phyloP scores from a whole-genome alignment of 495 filamentous ascomycete genomes.

The Geopyxis carbonaria region DNA sequence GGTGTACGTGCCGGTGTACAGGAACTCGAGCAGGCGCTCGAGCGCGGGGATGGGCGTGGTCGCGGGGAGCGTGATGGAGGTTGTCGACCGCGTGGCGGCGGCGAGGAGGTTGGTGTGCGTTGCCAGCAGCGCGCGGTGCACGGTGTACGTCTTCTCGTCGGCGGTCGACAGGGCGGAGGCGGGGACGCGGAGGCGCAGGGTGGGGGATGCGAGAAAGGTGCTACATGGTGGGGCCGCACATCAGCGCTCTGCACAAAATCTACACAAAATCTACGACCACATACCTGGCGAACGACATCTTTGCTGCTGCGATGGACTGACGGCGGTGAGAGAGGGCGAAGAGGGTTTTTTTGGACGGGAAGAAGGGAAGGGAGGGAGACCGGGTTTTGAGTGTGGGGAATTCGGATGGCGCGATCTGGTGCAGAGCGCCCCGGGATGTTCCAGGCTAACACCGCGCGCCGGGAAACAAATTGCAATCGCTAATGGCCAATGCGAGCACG shows the following conservation, averaged over 20 bases:
- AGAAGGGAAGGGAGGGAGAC: too few relatives aligned
- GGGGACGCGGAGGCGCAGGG: constrained; percentile 13
- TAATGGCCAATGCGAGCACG: too few relatives aligned
- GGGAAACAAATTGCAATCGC: too few relatives aligned
- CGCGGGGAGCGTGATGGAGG: constrained; percentile 1
- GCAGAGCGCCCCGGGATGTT: too few relatives aligned
- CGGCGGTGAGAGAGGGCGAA: too few relatives aligned
- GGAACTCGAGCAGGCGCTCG: constrained; percentile 12
- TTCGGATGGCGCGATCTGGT: too few relatives aligned
- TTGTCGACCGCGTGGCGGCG: constrained; percentile 10
- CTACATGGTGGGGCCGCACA: too few relatives aligned
- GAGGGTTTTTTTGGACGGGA: too few relatives aligned
- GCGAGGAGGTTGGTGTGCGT: constrained; percentile 14
- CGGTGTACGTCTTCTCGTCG: constrained; percentile 16
- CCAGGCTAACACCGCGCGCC: too few relatives aligned
- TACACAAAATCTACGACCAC: not conserved
- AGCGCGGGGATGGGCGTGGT: constrained; percentile 10
- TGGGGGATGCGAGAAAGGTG: constrained; percentile 17
- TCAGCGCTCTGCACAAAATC: too few relatives aligned
- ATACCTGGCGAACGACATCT: constrained; percentile 6
- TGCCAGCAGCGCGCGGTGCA: constrained; percentile 16
- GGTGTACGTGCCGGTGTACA: constrained; percentile 16
- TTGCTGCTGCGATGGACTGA: too few relatives aligned
- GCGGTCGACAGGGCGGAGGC: not conserved
- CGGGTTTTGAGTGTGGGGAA: too few relatives aligned